Evolutionary conservation across 2,329 filamentous ascomycete genomes (phyloP).

Genomic region (Fusarium sp.): DNA sequence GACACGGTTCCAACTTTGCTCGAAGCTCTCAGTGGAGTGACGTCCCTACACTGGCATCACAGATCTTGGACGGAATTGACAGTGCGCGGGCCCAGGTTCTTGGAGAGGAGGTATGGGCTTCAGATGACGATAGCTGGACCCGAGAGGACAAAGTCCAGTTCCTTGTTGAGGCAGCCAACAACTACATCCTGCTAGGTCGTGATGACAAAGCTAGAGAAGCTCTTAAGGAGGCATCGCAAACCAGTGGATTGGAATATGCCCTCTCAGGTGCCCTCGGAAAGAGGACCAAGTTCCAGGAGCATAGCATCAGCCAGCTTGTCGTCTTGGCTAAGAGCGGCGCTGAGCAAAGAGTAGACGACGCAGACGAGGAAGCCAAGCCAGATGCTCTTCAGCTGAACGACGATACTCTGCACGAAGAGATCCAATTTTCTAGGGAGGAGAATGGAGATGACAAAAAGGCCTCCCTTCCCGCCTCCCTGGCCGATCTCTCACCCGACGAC

Average conservation of each 20-base stretch:
- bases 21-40: slow-evolving; percentile 73
- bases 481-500: slow-evolving; percentile 78
- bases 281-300: slow-evolving; percentile 84
- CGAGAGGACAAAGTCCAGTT: slow-evolving; percentile 76
- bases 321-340: slow-evolving; percentile 84
- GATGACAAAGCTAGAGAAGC: slow-evolving; percentile 82
- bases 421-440: slow-evolving; percentile 78
- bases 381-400: slow-evolving; percentile 86
- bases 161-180: slow-evolving; percentile 84
- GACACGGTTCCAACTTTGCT: slow-evolving; percentile 68
- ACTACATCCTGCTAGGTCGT: slow-evolving; percentile 87
- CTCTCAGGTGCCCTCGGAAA: slow-evolving; percentile 91
- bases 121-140: slow-evolving; percentile 56
- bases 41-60: slow-evolving; percentile 68
- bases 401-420: slow-evolving; percentile 91
- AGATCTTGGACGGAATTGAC: slow-evolving; percentile 61
- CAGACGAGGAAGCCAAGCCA: slow-evolving; percentile 62
- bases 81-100: slow-evolving; percentile 60
- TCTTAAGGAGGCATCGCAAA: slow-evolving; percentile 75
- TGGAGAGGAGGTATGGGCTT: slow-evolving; percentile 57
- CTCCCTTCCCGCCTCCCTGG: slow-evolving; percentile 72
- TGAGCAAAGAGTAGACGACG: slow-evolving; percentile 44
- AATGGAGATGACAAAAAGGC: slow-evolving; percentile 56
- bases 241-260: slow-evolving; percentile 83
- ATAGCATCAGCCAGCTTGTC: slow-evolving; percentile 88